Percentiles rank a stretch among this genome's conserved stretches.
Conservation (phyloP, 140 eudicot genomes). For the Cichorium intybus region DNA sequence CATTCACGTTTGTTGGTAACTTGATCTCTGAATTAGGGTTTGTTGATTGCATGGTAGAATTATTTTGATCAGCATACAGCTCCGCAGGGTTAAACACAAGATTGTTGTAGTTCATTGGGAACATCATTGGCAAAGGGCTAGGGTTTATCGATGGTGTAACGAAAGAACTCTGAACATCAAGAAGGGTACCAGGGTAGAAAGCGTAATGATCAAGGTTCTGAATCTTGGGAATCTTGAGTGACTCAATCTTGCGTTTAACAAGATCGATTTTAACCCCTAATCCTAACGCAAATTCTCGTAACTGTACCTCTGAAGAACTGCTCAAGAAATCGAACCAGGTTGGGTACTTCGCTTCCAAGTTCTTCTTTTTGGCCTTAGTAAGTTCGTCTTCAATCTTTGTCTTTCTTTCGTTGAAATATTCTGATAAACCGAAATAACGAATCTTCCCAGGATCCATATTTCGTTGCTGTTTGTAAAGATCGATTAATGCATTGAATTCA, state of each 20-base stretch:
- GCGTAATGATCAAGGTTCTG: not conserved
- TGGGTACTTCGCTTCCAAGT: constrained; percentile 30
- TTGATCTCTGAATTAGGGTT: not conserved
- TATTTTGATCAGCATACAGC: not conserved
- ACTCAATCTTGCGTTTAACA: constrained; percentile 22
- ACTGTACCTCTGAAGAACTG: not conserved
- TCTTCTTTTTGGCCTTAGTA: constrained; percentile 25
- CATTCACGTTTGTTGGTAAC: too few relatives aligned
- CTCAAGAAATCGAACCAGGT: constrained; percentile 37
- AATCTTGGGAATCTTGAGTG: not conserved
- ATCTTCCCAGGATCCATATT: not conserved
- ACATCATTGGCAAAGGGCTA: not conserved
- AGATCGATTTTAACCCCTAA: constrained; percentile 22
- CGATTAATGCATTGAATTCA: constrained; percentile 19
- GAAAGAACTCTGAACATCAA: not conserved
- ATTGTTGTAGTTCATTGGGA: not conserved
- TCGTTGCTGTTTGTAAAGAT: constrained; percentile 18
- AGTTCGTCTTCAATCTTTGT: constrained; percentile 37
- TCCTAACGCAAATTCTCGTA: constrained; percentile 23
- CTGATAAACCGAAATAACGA: constrained; percentile 17
- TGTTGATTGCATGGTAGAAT: not conserved
- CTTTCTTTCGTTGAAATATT: constrained; percentile 33
- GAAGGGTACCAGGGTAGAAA: too few relatives aligned
- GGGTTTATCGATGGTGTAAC: not conserved
- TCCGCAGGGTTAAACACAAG: not conserved